phyloP scores from a whole-genome alignment of 2,329 filamentous ascomycete species.

The Claviceps maximensis region DNA sequence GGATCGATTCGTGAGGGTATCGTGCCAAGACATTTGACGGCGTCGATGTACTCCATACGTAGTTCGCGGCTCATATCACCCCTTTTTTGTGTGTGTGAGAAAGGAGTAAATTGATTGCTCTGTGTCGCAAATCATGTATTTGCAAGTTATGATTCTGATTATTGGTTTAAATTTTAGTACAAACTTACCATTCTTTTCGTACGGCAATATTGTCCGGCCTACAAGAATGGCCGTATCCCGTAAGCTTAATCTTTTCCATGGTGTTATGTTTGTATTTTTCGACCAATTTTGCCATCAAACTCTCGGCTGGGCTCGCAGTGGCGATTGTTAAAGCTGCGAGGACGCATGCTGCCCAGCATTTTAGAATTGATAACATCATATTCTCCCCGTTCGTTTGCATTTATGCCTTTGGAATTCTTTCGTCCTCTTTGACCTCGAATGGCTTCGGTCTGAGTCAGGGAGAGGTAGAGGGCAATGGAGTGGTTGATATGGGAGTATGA shows the following conservation, averaged over 20 bases:
- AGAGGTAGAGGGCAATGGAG: background rate
- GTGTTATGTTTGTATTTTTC: background rate
- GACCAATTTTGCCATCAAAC: background rate
- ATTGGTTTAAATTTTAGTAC: too few relatives aligned
- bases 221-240: background rate
- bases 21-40: conserved; percentile 6
- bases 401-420: background rate
- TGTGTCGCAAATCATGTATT: too few relatives aligned
- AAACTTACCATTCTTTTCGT: background rate
- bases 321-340: background rate
- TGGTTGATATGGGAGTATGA: background rate
- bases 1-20: background rate
- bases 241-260: background rate
- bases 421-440: background rate
- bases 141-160: too few relatives aligned
- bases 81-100: background rate
- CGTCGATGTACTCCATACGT: conserved; percentile 1
- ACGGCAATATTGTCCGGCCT: background rate
- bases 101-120: too few relatives aligned
- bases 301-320: background rate
- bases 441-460: too few relatives aligned
- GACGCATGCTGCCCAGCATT: background rate
- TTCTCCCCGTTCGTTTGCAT: background rate
- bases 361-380: background rate
- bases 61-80: background rate